Evolutionary conservation across 441 rosid species (phyloP), one percentile per base, ranked within the genome.

Genomic region (Corymbia calophylla): DNA sequence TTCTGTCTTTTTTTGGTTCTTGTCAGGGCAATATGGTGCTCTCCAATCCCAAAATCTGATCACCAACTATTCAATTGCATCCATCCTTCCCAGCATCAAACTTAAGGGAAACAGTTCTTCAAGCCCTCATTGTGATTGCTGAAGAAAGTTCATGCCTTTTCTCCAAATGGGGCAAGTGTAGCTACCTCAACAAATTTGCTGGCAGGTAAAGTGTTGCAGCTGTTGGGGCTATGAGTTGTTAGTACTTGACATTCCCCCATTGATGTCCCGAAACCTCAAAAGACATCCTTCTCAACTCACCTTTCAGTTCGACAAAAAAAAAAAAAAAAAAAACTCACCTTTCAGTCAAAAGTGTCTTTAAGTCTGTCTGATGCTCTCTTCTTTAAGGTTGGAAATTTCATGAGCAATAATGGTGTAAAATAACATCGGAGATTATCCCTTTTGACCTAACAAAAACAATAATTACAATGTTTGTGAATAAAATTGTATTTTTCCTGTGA

Each of bases 401-500:
- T 11, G 27, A 39, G 9, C 49, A 21, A 7, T 11, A 11, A 21
- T 11, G 49, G 25, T 3, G 49, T 21, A 19, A 60, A 70, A 3
- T 32, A 70, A 35, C 81, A 70, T 39, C 2, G 15, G 27, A 21
- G 5, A 39, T 0, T 0, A 39, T 73, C 5, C 47, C 3, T 6
- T 19, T 9, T 3, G 48, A 9, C 82, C 29, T 23, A 19, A 35
- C 16, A 70, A 39, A 11, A 39, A 39, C 44, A 39, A 39, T 39
- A 39, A 39, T 39, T 39, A 39, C 44, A 39, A 39, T 39, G 44
- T 39, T 39, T 1, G 12, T 31, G 39, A 66, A n/a, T 31, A 31
- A 54, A 66, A 31, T 17, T 4, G 2, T 4, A 31, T 0, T 2
- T 31, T 66, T 16, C 23, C 11, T 0, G 3, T n/a, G 39, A 13